Percentiles rank a stretch among this genome's conserved stretches.
phyloP scores from a whole-genome alignment of 208 protist genomes.

The Trypanosoma mega region DNA sequence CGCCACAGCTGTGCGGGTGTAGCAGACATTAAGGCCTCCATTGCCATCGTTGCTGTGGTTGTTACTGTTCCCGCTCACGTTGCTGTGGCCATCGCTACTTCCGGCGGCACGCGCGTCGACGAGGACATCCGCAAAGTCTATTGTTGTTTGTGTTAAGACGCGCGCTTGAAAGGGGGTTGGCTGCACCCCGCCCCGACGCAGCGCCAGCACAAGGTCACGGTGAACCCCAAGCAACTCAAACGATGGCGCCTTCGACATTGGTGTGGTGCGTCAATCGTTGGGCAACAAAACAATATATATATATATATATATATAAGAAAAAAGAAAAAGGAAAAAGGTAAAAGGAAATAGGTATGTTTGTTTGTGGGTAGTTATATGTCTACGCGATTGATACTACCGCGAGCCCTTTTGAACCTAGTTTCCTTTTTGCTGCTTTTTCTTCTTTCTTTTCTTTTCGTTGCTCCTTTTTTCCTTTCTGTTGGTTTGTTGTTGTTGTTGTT shows the following conservation, averaged over 20 bases:
- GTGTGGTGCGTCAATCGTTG: too few relatives aligned
- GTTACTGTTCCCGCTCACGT: too few relatives aligned
- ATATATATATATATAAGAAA: too few relatives aligned
- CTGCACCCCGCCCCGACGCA: conserved; percentile 23
- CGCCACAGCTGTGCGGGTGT: conserved; percentile 21
- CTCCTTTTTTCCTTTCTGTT: conserved; percentile 5
- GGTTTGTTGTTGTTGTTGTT: background rate
- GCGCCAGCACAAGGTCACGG: conserved; percentile 31
- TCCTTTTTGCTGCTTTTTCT: background rate
- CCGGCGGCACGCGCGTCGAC: conserved; percentile 61
- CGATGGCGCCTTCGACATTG: conserved; percentile 22
- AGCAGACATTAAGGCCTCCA: conserved; percentile 33
- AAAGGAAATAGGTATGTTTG: too few relatives aligned
- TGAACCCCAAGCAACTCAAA: conserved; percentile 42
- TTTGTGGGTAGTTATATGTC: too few relatives aligned
- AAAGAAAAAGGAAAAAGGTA: too few relatives aligned
- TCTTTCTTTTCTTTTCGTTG: conserved; percentile 1
- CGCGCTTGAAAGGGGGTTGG: conserved; percentile 53
- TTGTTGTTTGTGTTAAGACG: conserved; percentile 48
- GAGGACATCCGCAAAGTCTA: conserved; percentile 65
- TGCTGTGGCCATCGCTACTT: background rate
- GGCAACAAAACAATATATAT: too few relatives aligned
- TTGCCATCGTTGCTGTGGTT: conserved; percentile 23
- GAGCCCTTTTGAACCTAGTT: too few relatives aligned
- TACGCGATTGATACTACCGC: too few relatives aligned